These are phyloP conservation scores for Hypocreales sp. DNA, from an alignment of 2,329 filamentous ascomycete genomes.

Conservation along the genomic window DNA sequence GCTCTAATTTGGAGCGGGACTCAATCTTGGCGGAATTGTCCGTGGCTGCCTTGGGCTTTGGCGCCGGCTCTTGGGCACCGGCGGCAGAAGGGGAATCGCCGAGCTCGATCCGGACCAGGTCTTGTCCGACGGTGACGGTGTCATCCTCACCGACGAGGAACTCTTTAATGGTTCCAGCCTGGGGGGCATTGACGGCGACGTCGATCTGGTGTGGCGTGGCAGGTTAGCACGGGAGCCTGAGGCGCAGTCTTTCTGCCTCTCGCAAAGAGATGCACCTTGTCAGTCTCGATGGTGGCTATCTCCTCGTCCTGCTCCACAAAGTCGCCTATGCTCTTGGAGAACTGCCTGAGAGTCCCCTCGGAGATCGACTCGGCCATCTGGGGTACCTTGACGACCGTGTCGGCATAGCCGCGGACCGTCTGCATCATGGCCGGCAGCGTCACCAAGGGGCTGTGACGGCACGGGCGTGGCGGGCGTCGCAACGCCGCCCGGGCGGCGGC, in stretches of 20 bases:
- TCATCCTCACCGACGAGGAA: conserved; percentile 87
- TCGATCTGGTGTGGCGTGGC: conserved; percentile 53
- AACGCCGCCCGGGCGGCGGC: conserved; percentile 28
- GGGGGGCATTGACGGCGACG: conserved; percentile 86
- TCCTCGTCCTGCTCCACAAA: conserved; percentile 93
- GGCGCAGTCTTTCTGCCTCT: too few relatives aligned
- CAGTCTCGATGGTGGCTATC: conserved; percentile 96
- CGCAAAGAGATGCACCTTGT: conserved; percentile 63
- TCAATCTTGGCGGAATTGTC: conserved; percentile 11
- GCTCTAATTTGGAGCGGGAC: too few relatives aligned
- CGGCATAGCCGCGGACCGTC: conserved; percentile 50
- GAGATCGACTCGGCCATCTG: conserved; percentile 98
- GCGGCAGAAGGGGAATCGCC: conserved; percentile 37
- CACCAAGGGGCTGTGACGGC: conserved; percentile 11
- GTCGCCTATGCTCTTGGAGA: conserved; percentile 83
- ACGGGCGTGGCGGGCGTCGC: conserved; percentile 18
- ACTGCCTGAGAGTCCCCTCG: conserved; percentile 92
- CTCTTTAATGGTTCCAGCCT: conserved; percentile 82
- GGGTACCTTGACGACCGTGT: conserved; percentile 81
- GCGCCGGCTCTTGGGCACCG: conserved; percentile 19
- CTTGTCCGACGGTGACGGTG: conserved; percentile 87
- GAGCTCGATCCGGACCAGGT: conserved; percentile 73
- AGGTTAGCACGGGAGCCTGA: conserved; percentile 5
- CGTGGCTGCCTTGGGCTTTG: conserved; percentile 14
- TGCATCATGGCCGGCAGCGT: conserved; percentile 38